A percentile compares a stretch with the other conserved stretches of the same genome.
Conservation (phyloP, 2,329 filamentous ascomycete species). For the Hypoxylon sp. region DNA sequence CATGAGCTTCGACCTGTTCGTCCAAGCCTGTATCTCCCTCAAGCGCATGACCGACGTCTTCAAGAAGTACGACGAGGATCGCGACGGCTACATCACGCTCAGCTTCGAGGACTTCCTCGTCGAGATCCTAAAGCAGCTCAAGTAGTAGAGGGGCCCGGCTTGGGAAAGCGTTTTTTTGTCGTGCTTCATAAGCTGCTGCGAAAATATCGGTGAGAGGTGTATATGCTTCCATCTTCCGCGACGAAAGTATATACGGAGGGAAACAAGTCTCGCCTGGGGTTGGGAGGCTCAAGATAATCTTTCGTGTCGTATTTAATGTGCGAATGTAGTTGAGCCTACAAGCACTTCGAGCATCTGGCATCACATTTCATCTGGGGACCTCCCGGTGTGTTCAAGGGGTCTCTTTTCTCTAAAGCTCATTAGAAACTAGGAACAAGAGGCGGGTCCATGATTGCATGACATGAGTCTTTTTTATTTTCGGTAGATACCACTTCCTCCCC, state of each 20-base stretch:
- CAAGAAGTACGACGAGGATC: constrained; percentile 97
- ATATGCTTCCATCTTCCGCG: not conserved
- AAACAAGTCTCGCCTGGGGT: constrained; percentile 1
- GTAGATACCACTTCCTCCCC: constrained; percentile 34
- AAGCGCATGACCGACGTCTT: constrained; percentile 99
- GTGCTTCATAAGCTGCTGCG: too few relatives aligned
- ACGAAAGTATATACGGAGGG: constrained; percentile 11
- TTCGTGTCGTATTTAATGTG: not conserved
- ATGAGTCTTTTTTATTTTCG: constrained; percentile 22
- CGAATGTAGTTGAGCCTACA: not conserved
- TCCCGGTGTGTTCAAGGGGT: not conserved
- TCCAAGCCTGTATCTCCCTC: constrained; percentile 95
- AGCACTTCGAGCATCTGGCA: not conserved
- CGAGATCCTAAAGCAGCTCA: constrained; percentile 72
- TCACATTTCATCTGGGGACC: not conserved
- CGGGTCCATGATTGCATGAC: constrained; percentile 18
- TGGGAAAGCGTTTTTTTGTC: too few relatives aligned
- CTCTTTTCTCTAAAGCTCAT: not conserved
- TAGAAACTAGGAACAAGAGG: constrained; percentile 7
- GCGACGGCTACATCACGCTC: constrained; percentile 90
- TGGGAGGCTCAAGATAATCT: constrained; percentile 1
- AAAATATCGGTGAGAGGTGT: too few relatives aligned
- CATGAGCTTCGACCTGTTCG: constrained; percentile 95
- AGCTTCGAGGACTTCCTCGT: constrained; percentile 86
- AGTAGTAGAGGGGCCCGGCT: constrained; percentile 51